A percentile compares a stretch with the other conserved stretches of the same genome.
Evolutionary conservation across 805 yeast genomes (phyloP).

Genomic region (Lipomyces anomalus): DNA sequence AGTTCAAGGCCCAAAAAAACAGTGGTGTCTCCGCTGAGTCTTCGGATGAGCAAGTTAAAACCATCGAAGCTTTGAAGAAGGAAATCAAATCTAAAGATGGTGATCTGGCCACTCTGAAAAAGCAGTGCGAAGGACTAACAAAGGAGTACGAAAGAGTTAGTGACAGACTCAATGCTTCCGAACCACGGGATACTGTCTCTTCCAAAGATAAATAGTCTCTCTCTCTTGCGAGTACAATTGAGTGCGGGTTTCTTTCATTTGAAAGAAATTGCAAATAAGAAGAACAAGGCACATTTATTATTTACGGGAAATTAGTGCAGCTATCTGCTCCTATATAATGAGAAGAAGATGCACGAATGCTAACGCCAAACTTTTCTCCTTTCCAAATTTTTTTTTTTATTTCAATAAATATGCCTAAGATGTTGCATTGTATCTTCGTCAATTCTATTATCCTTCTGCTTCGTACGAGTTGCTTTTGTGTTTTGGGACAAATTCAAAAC

Average conservation of each 20-base stretch:
- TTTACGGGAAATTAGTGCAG: not conserved
- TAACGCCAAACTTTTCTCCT: not conserved
- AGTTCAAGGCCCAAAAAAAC: conserved; percentile 35
- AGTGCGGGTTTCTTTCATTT: no score
- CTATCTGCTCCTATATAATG: not conserved
- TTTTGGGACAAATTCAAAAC: conserved; percentile 80
- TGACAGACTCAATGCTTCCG: conserved; percentile 34
- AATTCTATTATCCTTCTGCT: conserved; percentile 9
- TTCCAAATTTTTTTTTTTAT: not conserved
- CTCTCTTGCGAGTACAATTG: not conserved
- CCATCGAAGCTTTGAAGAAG: conserved; percentile 30
- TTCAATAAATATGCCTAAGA: not conserved
- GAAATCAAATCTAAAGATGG: conserved; percentile 55
- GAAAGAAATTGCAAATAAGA: no score
- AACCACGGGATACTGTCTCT: conserved; percentile 4
- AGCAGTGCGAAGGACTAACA: conserved; percentile 62
- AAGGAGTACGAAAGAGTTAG: conserved; percentile 53
- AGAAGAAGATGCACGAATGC: not conserved
- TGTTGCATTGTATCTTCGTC: no score
- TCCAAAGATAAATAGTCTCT: not conserved
- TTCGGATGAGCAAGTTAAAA: conserved; percentile 32
- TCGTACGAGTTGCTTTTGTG: conserved; percentile 87
- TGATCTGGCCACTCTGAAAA: conserved; percentile 62
- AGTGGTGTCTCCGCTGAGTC: conserved; percentile 2
- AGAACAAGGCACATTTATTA: not conserved